Conservation (phyloP, 2,329 filamentous ascomycete species). For the Monosporascus sp. region DNA sequence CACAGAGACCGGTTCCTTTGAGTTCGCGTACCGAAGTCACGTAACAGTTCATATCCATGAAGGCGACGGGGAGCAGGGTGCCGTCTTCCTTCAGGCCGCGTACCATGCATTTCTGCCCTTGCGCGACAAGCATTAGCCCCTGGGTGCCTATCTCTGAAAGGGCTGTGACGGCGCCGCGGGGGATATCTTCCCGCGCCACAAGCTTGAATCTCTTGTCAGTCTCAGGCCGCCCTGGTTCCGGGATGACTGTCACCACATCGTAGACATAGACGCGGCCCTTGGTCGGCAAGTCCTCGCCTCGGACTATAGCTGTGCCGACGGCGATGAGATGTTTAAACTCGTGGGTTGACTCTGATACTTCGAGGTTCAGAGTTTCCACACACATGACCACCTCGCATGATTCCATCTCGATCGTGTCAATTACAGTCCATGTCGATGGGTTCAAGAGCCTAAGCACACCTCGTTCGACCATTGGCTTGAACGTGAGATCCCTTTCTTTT, state of each 20-base stretch:
- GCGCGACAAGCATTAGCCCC: constrained; percentile 81
- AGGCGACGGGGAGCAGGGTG: constrained; percentile 85
- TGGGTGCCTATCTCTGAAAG: constrained; percentile 80
- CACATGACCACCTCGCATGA: constrained; percentile 72
- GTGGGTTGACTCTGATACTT: constrained; percentile 86
- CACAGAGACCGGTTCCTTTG: constrained; percentile 74
- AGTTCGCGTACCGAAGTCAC: constrained; percentile 82
- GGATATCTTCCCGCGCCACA: constrained; percentile 82
- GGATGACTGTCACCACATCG: constrained; percentile 86
- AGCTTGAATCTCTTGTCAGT: constrained; percentile 82
- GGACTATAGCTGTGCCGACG: constrained; percentile 79
- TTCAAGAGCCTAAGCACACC: constrained; percentile 75
- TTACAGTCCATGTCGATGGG: constrained; percentile 68
- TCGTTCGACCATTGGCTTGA: constrained; percentile 64
- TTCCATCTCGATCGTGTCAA: constrained; percentile 72
- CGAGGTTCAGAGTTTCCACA: constrained; percentile 77
- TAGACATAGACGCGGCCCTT: constrained; percentile 85
- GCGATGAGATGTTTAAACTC: constrained; percentile 77
- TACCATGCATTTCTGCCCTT: constrained; percentile 97
- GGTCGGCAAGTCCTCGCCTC: constrained; percentile 84
- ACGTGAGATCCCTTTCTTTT: constrained; percentile 58
- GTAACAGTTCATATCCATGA: constrained; percentile 96
- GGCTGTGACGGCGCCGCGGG: constrained; percentile 85
- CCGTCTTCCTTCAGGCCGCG: constrained; percentile 93
- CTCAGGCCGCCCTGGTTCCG: constrained; percentile 78